Evolutionary conservation across 345 rosid species (phyloP).

Genomic region (Moricandia arvensis): DNA sequence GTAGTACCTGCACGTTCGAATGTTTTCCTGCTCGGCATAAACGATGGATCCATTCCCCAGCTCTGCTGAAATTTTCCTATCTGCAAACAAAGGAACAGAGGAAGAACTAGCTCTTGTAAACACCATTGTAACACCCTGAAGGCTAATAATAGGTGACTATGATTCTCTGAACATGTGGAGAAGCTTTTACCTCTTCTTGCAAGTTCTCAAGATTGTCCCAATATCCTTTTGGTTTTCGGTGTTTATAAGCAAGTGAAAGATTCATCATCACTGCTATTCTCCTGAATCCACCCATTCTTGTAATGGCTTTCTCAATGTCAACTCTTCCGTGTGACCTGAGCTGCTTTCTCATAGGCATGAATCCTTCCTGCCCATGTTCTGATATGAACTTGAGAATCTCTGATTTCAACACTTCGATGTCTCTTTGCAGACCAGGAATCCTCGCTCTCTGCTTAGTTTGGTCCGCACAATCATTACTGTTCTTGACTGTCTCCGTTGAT

Average conservation of each 20-base stretch:
- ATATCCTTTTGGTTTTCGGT: conserved; percentile 91
- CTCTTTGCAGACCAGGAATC: conserved; percentile 84
- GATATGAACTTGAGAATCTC: conserved; percentile 79
- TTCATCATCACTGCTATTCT: conserved; percentile 76
- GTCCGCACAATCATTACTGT: conserved; percentile 20
- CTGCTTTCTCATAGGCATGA: conserved; percentile 99
- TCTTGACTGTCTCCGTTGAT: conserved; percentile 1
- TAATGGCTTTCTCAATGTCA: conserved; percentile 91
- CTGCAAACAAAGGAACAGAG: conserved; percentile 37
- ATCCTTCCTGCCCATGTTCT: conserved; percentile 91
- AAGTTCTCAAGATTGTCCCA: conserved; percentile 94
- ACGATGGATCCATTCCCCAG: conserved; percentile 97
- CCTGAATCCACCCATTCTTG: conserved; percentile 91
- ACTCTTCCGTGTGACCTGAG: conserved; percentile 87
- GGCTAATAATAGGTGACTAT: background rate
- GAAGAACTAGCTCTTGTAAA: conserved; percentile 12
- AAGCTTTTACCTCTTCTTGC: conserved; percentile 72
- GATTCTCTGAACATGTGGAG: background rate
- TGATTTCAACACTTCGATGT: conserved; percentile 72
- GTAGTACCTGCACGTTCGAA: conserved; percentile 93
- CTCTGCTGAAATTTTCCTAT: conserved; percentile 69
- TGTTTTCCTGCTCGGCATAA: conserved; percentile 94
- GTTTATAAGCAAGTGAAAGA: conserved; percentile 91
- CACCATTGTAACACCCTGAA: background rate
- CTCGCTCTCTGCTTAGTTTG: conserved; percentile 58